A percentile compares a stretch with the other conserved stretches of the same genome.
These are phyloP conservation scores for Tilletia horrida DNA, from an alignment of 1,284 basidiomycete genomes.

Conservation along the genomic window DNA sequence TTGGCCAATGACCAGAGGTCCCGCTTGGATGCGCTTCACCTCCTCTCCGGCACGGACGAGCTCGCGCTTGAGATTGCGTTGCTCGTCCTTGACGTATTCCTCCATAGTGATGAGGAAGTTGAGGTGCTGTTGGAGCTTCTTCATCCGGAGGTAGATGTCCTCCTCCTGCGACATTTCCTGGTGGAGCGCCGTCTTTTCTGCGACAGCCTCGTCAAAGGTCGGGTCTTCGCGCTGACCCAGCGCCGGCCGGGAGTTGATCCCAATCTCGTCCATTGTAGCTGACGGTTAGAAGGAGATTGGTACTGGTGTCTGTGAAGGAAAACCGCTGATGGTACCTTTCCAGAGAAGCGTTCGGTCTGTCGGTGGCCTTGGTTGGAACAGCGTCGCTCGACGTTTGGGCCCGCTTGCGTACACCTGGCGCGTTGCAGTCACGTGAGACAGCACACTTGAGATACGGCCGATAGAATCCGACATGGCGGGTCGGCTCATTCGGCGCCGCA, in stretches of 20 bases:
- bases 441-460: no score
- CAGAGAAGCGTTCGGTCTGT: no score
- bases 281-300: no score
- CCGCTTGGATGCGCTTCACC: constrained; percentile 98
- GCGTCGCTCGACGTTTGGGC: no score
- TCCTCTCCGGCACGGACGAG: constrained; percentile 98
- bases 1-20: constrained; percentile 98
- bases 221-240: constrained; percentile 33
- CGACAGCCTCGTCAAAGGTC: constrained; percentile 41
- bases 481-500: no score
- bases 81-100: constrained; percentile 96
- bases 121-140: constrained; percentile 54
- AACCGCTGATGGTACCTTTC: no score
- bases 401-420: no score
- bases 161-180: constrained; percentile 43
- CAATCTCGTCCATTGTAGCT: constrained; percentile 50
- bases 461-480: no score
- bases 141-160: constrained; percentile 51
- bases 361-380: no score
- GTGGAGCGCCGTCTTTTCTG: constrained; percentile 44
- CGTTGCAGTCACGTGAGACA: no score
- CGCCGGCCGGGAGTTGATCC: constrained; percentile 34
- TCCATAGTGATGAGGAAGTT: constrained; percentile 55
- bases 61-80: constrained; percentile 94
- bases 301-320: no score